phyloP scores from a whole-genome alignment of 2,329 filamentous ascomycete species.

The Gnomoniopsis smithogilvyi region DNA sequence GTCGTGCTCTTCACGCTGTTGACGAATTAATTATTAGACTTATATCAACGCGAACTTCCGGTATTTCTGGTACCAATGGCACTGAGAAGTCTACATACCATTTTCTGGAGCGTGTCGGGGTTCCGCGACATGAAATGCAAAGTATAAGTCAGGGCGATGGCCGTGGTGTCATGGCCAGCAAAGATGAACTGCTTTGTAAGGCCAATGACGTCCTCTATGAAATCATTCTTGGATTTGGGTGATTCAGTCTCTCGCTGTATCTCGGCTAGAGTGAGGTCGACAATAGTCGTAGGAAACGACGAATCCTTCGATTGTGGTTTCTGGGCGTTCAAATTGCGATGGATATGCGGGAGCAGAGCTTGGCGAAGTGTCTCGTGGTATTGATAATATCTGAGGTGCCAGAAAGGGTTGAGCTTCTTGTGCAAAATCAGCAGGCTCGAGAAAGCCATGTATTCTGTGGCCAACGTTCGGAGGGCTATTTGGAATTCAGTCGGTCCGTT shows the following conservation, averaged over 20 bases:
- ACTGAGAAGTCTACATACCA: background rate
- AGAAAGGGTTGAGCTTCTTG: conserved; percentile 8
- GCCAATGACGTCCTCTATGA: conserved; percentile 6
- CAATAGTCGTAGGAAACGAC: conserved; percentile 19
- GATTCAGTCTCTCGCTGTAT: background rate
- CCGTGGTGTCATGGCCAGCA: conserved; percentile 15
- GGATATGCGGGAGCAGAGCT: conserved; percentile 7
- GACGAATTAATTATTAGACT: conserved; percentile 8
- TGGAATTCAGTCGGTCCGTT: conserved; percentile 10
- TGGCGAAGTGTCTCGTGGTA: background rate
- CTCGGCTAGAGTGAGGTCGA: conserved; percentile 24
- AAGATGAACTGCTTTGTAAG: conserved; percentile 27
- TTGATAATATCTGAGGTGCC: background rate
- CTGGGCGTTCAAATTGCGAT: background rate
- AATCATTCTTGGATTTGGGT: background rate
- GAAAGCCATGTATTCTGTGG: background rate
- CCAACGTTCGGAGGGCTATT: background rate
- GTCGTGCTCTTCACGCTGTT: conserved; percentile 25
- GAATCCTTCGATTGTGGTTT: conserved; percentile 16
- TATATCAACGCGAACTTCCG: background rate
- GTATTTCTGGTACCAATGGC: background rate
- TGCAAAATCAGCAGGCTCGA: conserved; percentile 6
- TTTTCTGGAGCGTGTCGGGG: conserved; percentile 22
- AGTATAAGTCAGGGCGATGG: conserved; percentile 2
- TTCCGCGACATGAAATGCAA: conserved; percentile 20